Evolutionary conservation across 208 protist genomes (phyloP), one percentile per base, ranked within the genome.

Genomic region (Trypanosoma grayi): DNA sequence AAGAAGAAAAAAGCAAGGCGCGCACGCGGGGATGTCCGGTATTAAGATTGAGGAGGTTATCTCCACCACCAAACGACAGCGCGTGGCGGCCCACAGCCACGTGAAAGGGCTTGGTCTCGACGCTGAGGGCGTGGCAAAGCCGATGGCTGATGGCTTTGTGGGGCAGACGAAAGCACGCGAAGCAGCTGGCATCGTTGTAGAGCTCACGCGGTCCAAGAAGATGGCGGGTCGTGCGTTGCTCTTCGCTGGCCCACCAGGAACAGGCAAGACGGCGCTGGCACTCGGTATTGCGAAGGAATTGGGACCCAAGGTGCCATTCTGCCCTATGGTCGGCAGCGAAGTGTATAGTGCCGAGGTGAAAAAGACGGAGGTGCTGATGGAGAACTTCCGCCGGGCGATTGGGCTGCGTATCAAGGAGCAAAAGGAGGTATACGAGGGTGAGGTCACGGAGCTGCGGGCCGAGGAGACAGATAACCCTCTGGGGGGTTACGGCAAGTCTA

Each of bases 331-430:
- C 22, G 99, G 98, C 30, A 99, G 96, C 53, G 99, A 99, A 77
- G 99, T 99, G 18, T 99, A 99, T 81, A 98, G 94, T 48, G 88
- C 95, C 7, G 99, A 99, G 79, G 98, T 99, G 48, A 99, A 99
- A 75, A 99, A 99, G 76, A 99, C 99, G 34, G 98, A 99, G 74
- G 95, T 99, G 30, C 81, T 99, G 6, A 99, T 99, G 98, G 98
- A 99, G 75, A 99, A 99, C 84, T 99, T 99, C 68, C 92, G 99
- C 43, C 86, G 99, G 20, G 92, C 99, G 0, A 99, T 99, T 81
- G 99, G 98, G 28, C 87, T 99, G 13, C 85, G 98, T 33, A 99
- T 99, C 71, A 99, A 99, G 77, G 99, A 99, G 75, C 98, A 96
- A 61, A 99, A 99, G 79, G 99, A 99, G 66, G 99, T 99, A n/a